Evolutionary conservation across 2,329 filamentous ascomycete species (phyloP).

Genomic region (Gnomoniopsis sp.): DNA sequence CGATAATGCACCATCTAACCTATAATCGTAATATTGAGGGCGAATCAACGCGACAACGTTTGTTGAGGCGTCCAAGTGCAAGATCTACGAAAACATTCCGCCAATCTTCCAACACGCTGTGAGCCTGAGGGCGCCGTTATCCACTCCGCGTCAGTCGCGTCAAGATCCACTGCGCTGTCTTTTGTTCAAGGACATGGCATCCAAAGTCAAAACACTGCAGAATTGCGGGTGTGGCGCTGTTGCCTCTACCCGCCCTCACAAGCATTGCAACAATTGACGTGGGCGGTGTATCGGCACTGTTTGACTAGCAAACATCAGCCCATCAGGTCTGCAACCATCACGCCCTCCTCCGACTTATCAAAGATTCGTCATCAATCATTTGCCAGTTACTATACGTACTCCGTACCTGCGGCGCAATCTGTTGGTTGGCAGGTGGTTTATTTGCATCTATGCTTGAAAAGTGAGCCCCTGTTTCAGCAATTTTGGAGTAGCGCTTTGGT

Average conservation of each 20-base stretch:
- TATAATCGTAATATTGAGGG: neutral
- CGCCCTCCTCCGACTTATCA: neutral
- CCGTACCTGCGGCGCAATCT: too few relatives aligned
- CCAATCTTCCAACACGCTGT: neutral
- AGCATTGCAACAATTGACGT: slow-evolving; percentile 1
- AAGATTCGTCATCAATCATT: slow-evolving; percentile 5
- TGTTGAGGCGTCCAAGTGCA: neutral
- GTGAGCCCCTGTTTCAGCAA: slow-evolving; percentile 14
- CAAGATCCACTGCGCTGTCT: neutral
- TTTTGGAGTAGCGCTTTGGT: neutral
- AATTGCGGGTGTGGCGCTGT: slow-evolving; percentile 14
- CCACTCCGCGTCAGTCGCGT: neutral
- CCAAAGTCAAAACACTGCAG: neutral
- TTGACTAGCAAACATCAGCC: slow-evolving; percentile 10
- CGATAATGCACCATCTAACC: neutral
- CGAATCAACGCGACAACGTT: neutral
- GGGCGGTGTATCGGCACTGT: slow-evolving; percentile 14
- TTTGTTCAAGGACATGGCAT: neutral
- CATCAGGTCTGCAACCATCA: neutral
- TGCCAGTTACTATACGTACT: neutral
- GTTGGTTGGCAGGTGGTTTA: too few relatives aligned
- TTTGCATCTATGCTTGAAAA: neutral
- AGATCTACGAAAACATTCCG: neutral
- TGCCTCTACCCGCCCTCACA: slow-evolving; percentile 1
- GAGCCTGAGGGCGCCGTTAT: neutral